Evolutionary conservation across 306 rosid genomes (phyloP), one percentile per base, ranked within the genome.

Genomic region (Crotalaria pallida): DNA sequence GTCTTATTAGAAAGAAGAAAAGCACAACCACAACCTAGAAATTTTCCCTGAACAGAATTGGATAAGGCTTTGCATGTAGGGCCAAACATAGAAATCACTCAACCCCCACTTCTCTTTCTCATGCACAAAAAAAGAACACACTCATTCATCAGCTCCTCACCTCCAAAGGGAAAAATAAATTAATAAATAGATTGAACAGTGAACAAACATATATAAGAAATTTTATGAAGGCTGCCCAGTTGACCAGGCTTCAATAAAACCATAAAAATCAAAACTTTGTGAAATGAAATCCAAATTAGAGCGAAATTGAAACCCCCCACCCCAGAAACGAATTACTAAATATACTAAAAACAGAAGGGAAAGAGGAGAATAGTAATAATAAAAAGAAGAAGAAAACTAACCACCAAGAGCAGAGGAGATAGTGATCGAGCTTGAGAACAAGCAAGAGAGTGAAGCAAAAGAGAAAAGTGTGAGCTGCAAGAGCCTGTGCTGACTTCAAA

Each of bases 401-500:
- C 99, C 99, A 95, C 99, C 99, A 95, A 75, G 96, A 89, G 78
- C 52, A 79, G 57, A 75, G 82, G 79, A 89, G 63, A 59, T 29
- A 73, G 24, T 80, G 93, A 77, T 95, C 97, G 76, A 95, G 97
- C 93, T 89, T 95, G 82, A 95, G 81, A 74, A 95, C 88, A 53
- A 95, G 96, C 66, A 95, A 69, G 5, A 86, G 88, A 58, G 97
- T 95, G 80, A 91, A 95, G 78, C 76, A 84, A n/a, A 91, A 63
- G 27, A 89, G 96, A 52, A 87, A 79, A 71, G 73, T 75, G 76
- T 95, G 99, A n/a, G 97, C 97, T 29, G 85, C 81, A 11, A 91
- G 70, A 41, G 96, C 90, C 73, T 91, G 97, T 4, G 85, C 88
- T 38, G 99, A 89, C 76, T 84, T 89, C 91, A 95, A 89, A 6